These are phyloP conservation scores for Chlorella ohadii DNA, from an alignment of 139 green algal species.

Conservation along the genomic window DNA sequence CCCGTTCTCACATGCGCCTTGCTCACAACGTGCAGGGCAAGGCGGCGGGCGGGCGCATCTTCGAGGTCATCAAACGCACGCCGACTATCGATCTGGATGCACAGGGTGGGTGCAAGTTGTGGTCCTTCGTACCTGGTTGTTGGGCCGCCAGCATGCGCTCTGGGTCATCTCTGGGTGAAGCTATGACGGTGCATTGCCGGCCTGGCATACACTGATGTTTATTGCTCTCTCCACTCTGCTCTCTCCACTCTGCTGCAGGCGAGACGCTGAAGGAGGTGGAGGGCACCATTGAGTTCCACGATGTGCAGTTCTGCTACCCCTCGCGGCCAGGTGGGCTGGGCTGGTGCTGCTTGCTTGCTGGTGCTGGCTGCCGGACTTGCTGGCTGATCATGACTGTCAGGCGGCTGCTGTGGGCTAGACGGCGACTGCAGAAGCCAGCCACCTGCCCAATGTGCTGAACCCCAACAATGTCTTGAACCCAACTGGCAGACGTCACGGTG, in stretches of 20 bases:
- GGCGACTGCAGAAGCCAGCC: too few species aligned
- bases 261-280: conserved; percentile 28
- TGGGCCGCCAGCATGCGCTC: background rate
- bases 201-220: background rate
- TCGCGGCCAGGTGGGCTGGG: conserved; percentile 22
- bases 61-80: conserved; percentile 70
- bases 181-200: too few species aligned
- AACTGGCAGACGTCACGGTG: conserved; percentile 52
- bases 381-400: background rate
- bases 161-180: too few species aligned
- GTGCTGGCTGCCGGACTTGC: too few species aligned
- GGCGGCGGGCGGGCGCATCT: conserved; percentile 67
- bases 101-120: conserved; percentile 6
- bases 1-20: too few species aligned
- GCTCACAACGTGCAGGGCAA: conserved; percentile 41
- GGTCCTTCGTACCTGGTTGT: background rate
- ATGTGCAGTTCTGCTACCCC: conserved; percentile 87
- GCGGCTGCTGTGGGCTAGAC: too few species aligned
- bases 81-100: conserved; percentile 60
- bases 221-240: background rate
- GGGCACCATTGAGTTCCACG: conserved; percentile 66
- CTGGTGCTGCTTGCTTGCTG: background rate
- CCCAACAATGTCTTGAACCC: too few species aligned
- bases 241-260: conserved; percentile 8
- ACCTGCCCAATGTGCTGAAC: too few species aligned